Base-by-base conservation (phyloP, 371 early-diverging fungal species). In the Syncephalis plumigaleata region DNA sequence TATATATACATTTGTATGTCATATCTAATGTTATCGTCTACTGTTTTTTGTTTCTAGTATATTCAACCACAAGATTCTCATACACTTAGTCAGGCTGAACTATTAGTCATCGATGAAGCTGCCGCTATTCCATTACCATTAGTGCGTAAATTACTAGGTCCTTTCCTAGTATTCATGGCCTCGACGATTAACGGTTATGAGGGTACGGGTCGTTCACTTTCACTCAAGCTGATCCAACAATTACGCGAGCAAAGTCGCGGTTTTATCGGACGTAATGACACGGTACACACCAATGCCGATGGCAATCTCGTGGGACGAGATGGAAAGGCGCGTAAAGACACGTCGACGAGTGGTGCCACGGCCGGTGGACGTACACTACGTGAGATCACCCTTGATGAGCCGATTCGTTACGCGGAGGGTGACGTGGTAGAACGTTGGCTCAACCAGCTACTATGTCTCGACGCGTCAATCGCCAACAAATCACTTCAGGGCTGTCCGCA, bases 181-280 rank as follows among this genome's bases (percentile, higher is more conserved):
- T 94, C 98, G 9, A 99, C 99, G 26, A 91, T 95, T 56, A 92
- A 93, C 59, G 99, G 99, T 45, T 99, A 99, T 65, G 99, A 99
- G 72, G 99, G 99, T 48, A 99, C 99, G 1, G 99, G 99, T 27
- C 79, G 97, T 44, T 90, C 97, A 7, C 75, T 99, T 38, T 87
- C 92, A 18, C 73, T 95, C 36, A 98, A 98, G 64, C 72, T 99
- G 50, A 75, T 93, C 54, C 75, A 93, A 64, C 84, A 90, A 62
- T 71, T 89, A 45, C 79, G 95, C 51, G 89, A 94, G 59, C 85
- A 94, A 64, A 77, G 83, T 15, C 77, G 79, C 46, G 87, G 92
- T 18, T 77, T 82, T 53, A 64, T 73, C 39, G 73, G 70, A 17
- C 67, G 72, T 51, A 61, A 67, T 44, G 52, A 58, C 40, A 55